Conservation (phyloP, 441 rosid genomes). For the Populus tomentosa region DNA sequence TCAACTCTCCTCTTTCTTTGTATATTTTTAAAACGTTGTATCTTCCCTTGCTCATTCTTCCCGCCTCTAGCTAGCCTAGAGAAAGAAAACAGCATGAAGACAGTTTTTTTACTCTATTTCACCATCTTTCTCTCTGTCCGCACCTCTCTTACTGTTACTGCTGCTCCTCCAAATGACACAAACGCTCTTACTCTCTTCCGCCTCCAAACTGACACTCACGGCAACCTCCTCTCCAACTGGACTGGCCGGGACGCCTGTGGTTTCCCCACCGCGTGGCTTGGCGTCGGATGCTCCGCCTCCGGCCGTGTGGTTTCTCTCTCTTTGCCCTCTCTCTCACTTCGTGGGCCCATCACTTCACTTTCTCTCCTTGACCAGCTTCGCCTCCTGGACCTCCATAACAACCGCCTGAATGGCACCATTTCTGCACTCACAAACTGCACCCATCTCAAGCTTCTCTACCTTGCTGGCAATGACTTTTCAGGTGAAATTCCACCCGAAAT, state of each 20-base stretch:
- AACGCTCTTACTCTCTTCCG: conserved; percentile 78
- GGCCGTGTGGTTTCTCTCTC: conserved; percentile 62
- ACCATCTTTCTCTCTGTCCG: conserved; percentile 6
- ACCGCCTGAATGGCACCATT: conserved; percentile 75
- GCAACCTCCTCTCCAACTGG: conserved; percentile 80
- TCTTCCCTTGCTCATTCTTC: conserved; percentile 25
- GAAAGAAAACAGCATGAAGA: conserved; percentile 18
- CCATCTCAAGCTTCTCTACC: conserved; percentile 67
- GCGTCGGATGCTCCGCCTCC: conserved; percentile 66
- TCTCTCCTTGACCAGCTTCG: conserved; percentile 79
- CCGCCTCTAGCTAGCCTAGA: conserved; percentile 4
- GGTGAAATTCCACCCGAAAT: conserved; percentile 59
- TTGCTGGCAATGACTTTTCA: conserved; percentile 48
- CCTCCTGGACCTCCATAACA: conserved; percentile 75
- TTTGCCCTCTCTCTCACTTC: conserved; percentile 65
- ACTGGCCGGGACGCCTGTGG: conserved; percentile 62
- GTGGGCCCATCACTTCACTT: conserved; percentile 69
- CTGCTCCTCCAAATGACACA: conserved; percentile 53
- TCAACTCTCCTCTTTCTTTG: background rate
- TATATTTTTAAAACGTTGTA: conserved; percentile 14
- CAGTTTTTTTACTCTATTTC: conserved; percentile 16
- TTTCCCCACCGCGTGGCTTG: conserved; percentile 47
- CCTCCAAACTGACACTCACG: conserved; percentile 75
- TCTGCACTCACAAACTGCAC: conserved; percentile 61
- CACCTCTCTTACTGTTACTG: conserved; percentile 12